Conservation (phyloP, 2,329 filamentous ascomycete species). For the Rosellinia necatrix region DNA sequence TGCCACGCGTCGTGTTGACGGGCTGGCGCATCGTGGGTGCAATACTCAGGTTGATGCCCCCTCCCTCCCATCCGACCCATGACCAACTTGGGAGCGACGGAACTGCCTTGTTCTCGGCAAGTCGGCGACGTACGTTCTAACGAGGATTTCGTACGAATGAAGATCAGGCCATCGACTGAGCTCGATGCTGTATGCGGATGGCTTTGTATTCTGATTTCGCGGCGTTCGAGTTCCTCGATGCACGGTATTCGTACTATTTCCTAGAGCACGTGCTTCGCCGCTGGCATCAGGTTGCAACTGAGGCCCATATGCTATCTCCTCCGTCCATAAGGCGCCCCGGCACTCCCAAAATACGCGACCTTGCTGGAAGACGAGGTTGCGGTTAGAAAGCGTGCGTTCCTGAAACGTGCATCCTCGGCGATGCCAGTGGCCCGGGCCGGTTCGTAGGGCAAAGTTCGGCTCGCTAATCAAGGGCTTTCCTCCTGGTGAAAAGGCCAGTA, state of each 20-base stretch:
- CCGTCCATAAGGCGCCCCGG: neutral
- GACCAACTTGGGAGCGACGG: constrained; percentile 16
- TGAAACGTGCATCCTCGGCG: constrained; percentile 16
- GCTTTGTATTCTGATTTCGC: neutral
- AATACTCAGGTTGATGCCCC: neutral
- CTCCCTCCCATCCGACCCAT: constrained; percentile 15
- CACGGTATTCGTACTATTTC: neutral
- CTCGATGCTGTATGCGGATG: neutral
- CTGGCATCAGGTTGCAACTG: neutral
- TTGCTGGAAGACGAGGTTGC: constrained; percentile 7
- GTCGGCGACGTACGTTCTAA: neutral
- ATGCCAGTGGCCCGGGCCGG: constrained; percentile 1
- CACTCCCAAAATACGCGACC: constrained; percentile 15
- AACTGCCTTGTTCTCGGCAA: neutral
- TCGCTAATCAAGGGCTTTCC: neutral
- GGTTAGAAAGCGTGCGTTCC: constrained; percentile 9
- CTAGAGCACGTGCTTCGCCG: neutral
- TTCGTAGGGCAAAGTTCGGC: neutral
- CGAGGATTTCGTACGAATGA: neutral
- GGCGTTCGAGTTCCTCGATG: neutral
- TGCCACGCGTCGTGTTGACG: neutral
- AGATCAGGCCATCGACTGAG: neutral
- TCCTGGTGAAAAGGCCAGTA: neutral
- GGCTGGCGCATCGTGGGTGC: neutral
- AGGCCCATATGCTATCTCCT: neutral